A percentile compares a stretch with the other conserved stretches of the same genome.
phyloP scores from a whole-genome alignment of 169 alveolate species.

The Eimeria brunetti region DNA sequence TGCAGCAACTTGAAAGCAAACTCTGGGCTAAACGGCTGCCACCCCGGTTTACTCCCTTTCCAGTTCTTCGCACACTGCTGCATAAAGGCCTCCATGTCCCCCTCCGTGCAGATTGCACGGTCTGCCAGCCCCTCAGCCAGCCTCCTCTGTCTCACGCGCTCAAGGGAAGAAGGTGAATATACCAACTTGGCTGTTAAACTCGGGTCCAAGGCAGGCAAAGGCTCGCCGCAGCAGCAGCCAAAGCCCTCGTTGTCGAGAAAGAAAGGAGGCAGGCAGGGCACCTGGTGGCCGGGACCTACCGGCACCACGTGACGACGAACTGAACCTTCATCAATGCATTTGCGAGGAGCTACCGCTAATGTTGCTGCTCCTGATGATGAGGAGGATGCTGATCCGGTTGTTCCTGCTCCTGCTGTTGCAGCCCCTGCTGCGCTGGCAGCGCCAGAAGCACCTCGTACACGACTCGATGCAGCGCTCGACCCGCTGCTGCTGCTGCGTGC shows the following conservation, averaged over 20 bases:
- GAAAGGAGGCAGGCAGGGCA: slow-evolving; percentile 90
- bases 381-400: background rate
- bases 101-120: slow-evolving; percentile 88
- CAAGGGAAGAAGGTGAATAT: slow-evolving; percentile 90
- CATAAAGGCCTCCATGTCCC: slow-evolving; percentile 89
- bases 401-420: slow-evolving; percentile 27
- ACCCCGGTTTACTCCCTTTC: slow-evolving; percentile 89
- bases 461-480: background rate
- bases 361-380: slow-evolving; percentile 20
- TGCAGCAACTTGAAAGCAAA: slow-evolving; percentile 91
- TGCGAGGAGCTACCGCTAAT: slow-evolving; percentile 20
- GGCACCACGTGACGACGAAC: slow-evolving; percentile 83
- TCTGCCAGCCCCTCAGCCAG: slow-evolving; percentile 87
- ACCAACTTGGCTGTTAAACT: slow-evolving; percentile 86
- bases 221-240: slow-evolving; percentile 66
- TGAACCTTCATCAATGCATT: slow-evolving; percentile 78
- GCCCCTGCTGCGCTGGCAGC: background rate
- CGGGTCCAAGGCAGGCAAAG: slow-evolving; percentile 71
- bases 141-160: slow-evolving; percentile 85
- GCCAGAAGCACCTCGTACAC: slow-evolving; percentile 13
- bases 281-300: slow-evolving; percentile 90
- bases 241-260: slow-evolving; percentile 83
- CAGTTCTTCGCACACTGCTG: slow-evolving; percentile 90
- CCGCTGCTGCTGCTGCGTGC: slow-evolving; percentile 62
- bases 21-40: slow-evolving; percentile 94